These are phyloP conservation scores for Albizia julibrissin DNA, from an alignment of 306 rosid species.

Conservation along the genomic window DNA sequence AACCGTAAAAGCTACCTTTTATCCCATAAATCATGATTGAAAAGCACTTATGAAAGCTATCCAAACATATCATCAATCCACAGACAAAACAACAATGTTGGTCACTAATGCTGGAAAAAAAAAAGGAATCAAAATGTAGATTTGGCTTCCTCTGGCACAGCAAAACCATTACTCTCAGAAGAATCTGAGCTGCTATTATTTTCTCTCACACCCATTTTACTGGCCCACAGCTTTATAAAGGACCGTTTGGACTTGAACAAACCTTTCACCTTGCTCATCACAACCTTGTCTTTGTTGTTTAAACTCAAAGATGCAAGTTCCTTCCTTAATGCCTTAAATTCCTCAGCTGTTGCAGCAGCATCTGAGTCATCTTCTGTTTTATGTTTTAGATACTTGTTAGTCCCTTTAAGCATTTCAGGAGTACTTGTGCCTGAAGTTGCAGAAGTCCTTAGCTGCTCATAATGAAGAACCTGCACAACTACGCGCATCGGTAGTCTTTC, in stretches of 20 bases:
- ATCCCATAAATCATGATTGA: no score
- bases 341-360: conserved; percentile 69
- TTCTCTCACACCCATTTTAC: conserved; percentile 77
- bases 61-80: no score
- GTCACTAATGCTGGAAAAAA: background rate
- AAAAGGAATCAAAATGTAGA: conserved; percentile 27
- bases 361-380: conserved; percentile 84
- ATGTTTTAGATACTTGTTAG: conserved; percentile 54
- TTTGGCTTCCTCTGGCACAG: conserved; percentile 80
- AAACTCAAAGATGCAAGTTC: conserved; percentile 85
- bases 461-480: conserved; percentile 87
- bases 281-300: conserved; percentile 65
- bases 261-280: conserved; percentile 78
- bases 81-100: conserved; percentile 36
- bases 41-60: no score
- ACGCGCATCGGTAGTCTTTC: conserved; percentile 73
- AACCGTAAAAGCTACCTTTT: no score
- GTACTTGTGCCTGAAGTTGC: conserved; percentile 79
- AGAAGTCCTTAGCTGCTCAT: conserved; percentile 79
- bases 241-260: conserved; percentile 82
- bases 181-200: conserved; percentile 93
- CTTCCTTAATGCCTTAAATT: conserved; percentile 74
- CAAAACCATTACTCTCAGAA: conserved; percentile 76
- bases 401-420: conserved; percentile 70
- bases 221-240: conserved; percentile 71